Evolutionary conservation across 2,329 filamentous ascomycete species (phyloP).

Genomic region (Cyphellophora europaea): DNA sequence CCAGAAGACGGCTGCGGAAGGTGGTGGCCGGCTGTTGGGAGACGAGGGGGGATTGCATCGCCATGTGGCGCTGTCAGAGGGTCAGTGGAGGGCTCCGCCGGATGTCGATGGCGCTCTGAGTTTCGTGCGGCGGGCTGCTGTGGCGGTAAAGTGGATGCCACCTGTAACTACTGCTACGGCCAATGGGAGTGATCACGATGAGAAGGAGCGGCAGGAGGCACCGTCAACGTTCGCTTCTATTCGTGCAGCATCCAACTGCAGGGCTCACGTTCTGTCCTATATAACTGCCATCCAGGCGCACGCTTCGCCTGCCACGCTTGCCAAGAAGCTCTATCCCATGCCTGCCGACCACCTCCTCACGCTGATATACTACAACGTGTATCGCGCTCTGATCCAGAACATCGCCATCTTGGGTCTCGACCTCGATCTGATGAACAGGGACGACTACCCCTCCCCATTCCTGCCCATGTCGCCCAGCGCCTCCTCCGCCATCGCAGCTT

Average conservation of each 20-base stretch:
- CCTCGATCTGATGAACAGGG: conserved; percentile 12
- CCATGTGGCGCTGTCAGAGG: background rate
- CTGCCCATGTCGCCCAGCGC: conserved; percentile 9
- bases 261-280: background rate
- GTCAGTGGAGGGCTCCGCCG: background rate
- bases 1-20: background rate
- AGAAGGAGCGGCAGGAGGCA: conserved; percentile 1
- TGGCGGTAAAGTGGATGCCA: too few species aligned
- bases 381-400: conserved; percentile 24
- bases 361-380: conserved; percentile 26
- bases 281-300: background rate
- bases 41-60: background rate
- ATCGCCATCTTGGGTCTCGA: conserved; percentile 21
- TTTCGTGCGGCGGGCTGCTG: too few species aligned
- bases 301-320: background rate
- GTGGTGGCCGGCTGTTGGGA: background rate
- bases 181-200: too few species aligned
- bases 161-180: too few species aligned
- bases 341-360: conserved; percentile 25
- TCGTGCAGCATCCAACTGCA: background rate
- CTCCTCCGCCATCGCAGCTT: conserved; percentile 8
- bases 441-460: conserved; percentile 17
- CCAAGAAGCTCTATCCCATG: conserved; percentile 7
- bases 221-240: too few species aligned
- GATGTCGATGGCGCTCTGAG: background rate